These are phyloP conservation scores for Aureobasidium sp. DNA, from an alignment of 2,329 filamentous ascomycete species.

Conservation along the genomic window DNA sequence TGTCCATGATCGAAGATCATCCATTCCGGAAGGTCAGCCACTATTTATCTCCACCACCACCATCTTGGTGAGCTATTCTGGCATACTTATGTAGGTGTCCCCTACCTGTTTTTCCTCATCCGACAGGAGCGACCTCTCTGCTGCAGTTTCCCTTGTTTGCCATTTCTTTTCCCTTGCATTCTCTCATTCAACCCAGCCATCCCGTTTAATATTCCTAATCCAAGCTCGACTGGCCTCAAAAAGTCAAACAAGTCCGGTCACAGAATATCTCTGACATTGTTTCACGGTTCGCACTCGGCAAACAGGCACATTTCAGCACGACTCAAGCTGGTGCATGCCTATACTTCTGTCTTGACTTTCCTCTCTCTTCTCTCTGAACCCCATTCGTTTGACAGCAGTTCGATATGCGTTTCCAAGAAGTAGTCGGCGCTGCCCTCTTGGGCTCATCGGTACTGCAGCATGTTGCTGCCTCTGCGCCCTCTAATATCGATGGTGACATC, in stretches of 20 bases:
- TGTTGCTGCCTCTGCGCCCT: slow-evolving; percentile 5
- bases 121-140: slow-evolving; percentile 9
- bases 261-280: slow-evolving; percentile 4
- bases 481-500: slow-evolving; percentile 1
- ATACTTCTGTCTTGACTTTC: slow-evolving; percentile 1
- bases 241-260: slow-evolving; percentile 5
- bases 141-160: slow-evolving; percentile 15
- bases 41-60: slow-evolving; percentile 11
- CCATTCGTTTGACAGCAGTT: slow-evolving; percentile 6
- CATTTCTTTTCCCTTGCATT: slow-evolving; percentile 11
- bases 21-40: slow-evolving; percentile 13
- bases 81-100: slow-evolving; percentile 1
- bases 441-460: slow-evolving; percentile 12
- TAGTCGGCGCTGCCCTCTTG: slow-evolving; percentile 4
- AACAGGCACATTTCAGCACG: neutral
- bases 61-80: neutral
- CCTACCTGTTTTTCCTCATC: neutral
- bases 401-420: slow-evolving; percentile 12
- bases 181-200: slow-evolving; percentile 11
- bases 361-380: slow-evolving; percentile 8
- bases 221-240: slow-evolving; percentile 5
- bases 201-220: slow-evolving; percentile 7
- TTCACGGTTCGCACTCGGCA: neutral
- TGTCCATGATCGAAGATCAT: slow-evolving; percentile 1
- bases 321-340: slow-evolving; percentile 1